Percentiles rank a stretch among this genome's conserved stretches.
Conservation (phyloP, 1,284 basidiomycete genomes). For the Erythrobasidium hasegawianum region DNA sequence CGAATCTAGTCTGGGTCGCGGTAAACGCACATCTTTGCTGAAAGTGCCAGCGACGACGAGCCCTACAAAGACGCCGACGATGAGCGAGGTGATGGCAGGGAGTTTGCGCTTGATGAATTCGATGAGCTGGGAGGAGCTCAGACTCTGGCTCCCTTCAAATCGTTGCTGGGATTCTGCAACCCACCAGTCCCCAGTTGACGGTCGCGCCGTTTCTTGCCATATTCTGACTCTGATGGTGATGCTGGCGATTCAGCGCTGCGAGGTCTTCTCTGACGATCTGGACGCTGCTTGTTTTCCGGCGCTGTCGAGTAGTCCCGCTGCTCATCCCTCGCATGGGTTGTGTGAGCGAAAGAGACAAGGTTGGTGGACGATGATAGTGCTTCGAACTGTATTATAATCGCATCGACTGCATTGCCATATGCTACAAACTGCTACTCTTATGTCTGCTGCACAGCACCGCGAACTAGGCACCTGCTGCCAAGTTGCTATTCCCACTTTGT, state of each 20-base stretch:
- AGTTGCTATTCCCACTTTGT: too few species aligned
- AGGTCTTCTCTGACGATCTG: constrained; percentile 31
- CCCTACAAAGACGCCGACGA: constrained; percentile 64
- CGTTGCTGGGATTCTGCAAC: too few species aligned
- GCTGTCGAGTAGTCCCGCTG: constrained; percentile 20
- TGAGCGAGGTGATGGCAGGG: constrained; percentile 48
- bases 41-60: constrained; percentile 60
- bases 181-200: constrained; percentile 23
- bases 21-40: constrained; percentile 49
- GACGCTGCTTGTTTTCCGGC: constrained; percentile 29
- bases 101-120: constrained; percentile 33
- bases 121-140: constrained; percentile 17
- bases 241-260: constrained; percentile 27
- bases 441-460: too few species aligned
- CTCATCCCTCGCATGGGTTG: constrained; percentile 1
- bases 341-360: too few species aligned
- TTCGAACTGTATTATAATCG: too few species aligned
- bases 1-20: too few species aligned
- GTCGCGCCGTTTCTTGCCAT: not conserved
- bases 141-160: too few species aligned
- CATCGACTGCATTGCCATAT: too few species aligned
- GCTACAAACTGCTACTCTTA: too few species aligned
- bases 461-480: too few species aligned
- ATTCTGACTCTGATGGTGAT: not conserved
- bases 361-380: too few species aligned